phyloP scores from a whole-genome alignment of 2,329 filamentous ascomycete genomes.

The Torrubiella hemipterigena region DNA sequence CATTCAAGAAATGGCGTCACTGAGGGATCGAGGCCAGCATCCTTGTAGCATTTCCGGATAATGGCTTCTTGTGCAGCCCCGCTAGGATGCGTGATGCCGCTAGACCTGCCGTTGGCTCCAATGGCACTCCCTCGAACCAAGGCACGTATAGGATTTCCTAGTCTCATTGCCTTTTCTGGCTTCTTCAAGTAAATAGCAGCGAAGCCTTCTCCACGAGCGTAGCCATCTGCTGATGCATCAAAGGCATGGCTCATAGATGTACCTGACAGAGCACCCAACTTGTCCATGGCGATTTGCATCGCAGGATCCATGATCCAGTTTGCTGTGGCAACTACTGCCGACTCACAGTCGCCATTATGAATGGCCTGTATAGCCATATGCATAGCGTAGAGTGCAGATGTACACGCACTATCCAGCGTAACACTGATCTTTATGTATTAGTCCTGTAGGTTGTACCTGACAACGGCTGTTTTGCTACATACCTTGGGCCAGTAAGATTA shows the following conservation, averaged over 20 bases:
- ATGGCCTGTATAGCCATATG: conserved; percentile 6
- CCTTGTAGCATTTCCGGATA: conserved; percentile 20
- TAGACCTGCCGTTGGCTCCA: conserved; percentile 22
- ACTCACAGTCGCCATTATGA: conserved; percentile 8
- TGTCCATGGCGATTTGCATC: conserved; percentile 4
- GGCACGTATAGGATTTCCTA: conserved; percentile 10
- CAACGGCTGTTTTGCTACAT: neutral
- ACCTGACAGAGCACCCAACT: conserved; percentile 10
- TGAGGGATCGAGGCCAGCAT: conserved; percentile 7
- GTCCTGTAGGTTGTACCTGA: neutral
- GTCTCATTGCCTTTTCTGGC: conserved; percentile 21
- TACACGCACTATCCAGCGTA: neutral
- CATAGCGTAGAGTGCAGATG: neutral
- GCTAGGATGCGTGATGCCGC: conserved; percentile 26
- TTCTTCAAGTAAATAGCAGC: conserved; percentile 25
- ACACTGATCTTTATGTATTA: neutral
- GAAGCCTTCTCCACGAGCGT: conserved; percentile 29
- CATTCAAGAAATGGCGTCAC: conserved; percentile 5
- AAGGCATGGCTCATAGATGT: conserved; percentile 13
- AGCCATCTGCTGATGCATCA: conserved; percentile 27
- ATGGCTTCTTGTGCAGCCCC: conserved; percentile 17
- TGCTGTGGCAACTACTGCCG: conserved; percentile 13
- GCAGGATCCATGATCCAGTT: conserved; percentile 12
- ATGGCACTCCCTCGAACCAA: conserved; percentile 15
- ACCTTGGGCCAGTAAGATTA: neutral